These are phyloP conservation scores for Xylaria arbuscula DNA, from an alignment of 2,329 filamentous ascomycete species.

Conservation along the genomic window DNA sequence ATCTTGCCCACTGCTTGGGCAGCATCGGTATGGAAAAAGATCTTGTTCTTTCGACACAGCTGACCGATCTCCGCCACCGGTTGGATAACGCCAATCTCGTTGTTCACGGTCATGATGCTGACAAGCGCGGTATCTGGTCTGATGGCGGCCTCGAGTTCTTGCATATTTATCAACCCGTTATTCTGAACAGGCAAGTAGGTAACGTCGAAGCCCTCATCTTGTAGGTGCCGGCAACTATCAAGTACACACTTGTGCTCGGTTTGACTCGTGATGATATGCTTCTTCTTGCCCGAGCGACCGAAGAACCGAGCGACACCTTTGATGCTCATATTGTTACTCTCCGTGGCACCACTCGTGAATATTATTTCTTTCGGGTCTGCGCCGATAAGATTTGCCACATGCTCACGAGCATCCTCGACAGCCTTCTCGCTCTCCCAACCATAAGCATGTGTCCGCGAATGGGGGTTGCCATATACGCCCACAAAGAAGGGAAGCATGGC, in stretches of 20 bases:
- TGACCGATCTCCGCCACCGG: constrained; percentile 93
- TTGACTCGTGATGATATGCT: constrained; percentile 96
- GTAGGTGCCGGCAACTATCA: constrained; percentile 94
- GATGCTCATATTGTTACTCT: constrained; percentile 99
- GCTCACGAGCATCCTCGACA: constrained; percentile 84
- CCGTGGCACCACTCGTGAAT: constrained; percentile 96
- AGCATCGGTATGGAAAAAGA: constrained; percentile 98
- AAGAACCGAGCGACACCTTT: constrained; percentile 98
- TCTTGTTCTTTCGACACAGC: constrained; percentile 88
- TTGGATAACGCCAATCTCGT: constrained; percentile 99
- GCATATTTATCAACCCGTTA: constrained; percentile 86
- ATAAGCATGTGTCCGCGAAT: constrained; percentile 96
- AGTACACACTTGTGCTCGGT: constrained; percentile 99
- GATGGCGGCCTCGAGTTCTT: constrained; percentile 87
- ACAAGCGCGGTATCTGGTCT: constrained; percentile 90
- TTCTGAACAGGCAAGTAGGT: constrained; percentile 94
- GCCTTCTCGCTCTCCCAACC: constrained; percentile 98
- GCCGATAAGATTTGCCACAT: constrained; percentile 88
- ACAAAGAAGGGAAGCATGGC: constrained; percentile 96
- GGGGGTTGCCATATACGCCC: constrained; percentile 94
- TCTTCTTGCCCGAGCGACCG: constrained; percentile 93
- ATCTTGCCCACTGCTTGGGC: constrained; percentile 99
- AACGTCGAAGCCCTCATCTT: constrained; percentile 95
- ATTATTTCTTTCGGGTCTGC: constrained; percentile 98
- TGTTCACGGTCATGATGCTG: constrained; percentile 99